Evolutionary conservation across 2,329 filamentous ascomycete genomes (phyloP), one percentile per base, ranked within the genome.

Genomic region (Curvularia verruculosa): DNA sequence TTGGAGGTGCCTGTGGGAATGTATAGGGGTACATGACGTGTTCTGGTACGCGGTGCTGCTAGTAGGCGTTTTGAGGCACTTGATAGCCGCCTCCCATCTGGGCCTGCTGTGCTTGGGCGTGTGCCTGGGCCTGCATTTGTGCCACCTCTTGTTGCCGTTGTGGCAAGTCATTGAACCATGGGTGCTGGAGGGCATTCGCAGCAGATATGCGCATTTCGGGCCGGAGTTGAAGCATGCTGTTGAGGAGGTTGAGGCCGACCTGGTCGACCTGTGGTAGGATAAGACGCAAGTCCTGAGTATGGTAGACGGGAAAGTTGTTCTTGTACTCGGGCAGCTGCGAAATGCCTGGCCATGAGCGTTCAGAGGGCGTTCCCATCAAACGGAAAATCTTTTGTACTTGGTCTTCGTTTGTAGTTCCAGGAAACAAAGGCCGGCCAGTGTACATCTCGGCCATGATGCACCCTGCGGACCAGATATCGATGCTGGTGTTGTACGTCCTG

Each of bases 381-480:
- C 95, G 87, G 84, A 99, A 99, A 77, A 99, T 99, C 75, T 96
- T 92, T 62, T 96, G 85, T 49, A 98, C 88, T 77, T 99, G 95
- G 74, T 99, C 95, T 77, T 99, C 95, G 76, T 99, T 99, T 36
- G 95, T 97, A 1, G 95, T 99, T 56, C 95, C 95, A 0, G 95
- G 95, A 80, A 99, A 99, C 6, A 99, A 84, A 0, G 95, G 95
- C 18, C 95, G 86, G 3, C 95, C 95, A 0, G 94, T 97, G 78
- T 96, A 98, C 92, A 99, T 97, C 79, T 99, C 95, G 9, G 95
- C 95, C 95, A 99, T 98, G 82, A 99, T 99, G 78, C 95, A 99
- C 54, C 95, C 95, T 6, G 95, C 95, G 6, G 92, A 96, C 95
- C 95, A 99, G 75, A 99, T 98, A 73, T 99, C 95, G 76, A 99